phyloP scores from a whole-genome alignment of 176 grass and related monocot genomes.

The Panicum miliaceum region DNA sequence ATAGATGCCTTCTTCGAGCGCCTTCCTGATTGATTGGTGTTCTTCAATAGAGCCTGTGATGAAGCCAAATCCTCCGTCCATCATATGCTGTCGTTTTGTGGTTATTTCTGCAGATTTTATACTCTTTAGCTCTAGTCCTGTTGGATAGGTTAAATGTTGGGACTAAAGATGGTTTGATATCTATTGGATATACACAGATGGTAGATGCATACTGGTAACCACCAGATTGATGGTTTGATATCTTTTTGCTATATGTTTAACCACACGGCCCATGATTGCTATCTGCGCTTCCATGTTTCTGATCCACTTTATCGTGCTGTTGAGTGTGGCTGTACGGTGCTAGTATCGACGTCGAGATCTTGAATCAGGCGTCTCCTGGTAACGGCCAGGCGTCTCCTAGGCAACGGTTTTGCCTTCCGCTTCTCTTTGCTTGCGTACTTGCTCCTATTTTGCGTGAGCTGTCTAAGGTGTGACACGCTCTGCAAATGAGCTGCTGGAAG shows the following conservation, averaged over 20 bases:
- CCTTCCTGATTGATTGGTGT: neutral
- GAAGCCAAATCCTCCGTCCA: neutral
- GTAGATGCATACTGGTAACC: neutral
- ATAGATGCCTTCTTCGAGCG: neutral
- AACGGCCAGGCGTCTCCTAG: neutral
- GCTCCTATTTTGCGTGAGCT: neutral
- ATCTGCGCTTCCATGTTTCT: neutral
- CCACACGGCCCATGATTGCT: neutral
- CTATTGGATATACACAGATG: neutral
- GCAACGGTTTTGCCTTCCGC: too few species aligned
- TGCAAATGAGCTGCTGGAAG: too few species aligned
- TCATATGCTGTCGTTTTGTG: neutral
- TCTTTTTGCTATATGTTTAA: neutral
- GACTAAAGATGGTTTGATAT: neutral
- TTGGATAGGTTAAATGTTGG: neutral
- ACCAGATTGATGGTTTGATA: neutral
- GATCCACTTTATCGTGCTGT: neutral
- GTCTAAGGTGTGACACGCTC: neutral
- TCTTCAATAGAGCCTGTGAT: neutral
- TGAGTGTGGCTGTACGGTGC: neutral
- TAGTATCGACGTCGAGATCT: too few species aligned
- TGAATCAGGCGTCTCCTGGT: neutral
- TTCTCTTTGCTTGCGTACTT: neutral
- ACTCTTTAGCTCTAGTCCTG: neutral
- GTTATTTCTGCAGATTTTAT: neutral